These are phyloP conservation scores for Pythium sp. DNA, from an alignment of 352 stramenopile genomes.

Conservation along the genomic window DNA sequence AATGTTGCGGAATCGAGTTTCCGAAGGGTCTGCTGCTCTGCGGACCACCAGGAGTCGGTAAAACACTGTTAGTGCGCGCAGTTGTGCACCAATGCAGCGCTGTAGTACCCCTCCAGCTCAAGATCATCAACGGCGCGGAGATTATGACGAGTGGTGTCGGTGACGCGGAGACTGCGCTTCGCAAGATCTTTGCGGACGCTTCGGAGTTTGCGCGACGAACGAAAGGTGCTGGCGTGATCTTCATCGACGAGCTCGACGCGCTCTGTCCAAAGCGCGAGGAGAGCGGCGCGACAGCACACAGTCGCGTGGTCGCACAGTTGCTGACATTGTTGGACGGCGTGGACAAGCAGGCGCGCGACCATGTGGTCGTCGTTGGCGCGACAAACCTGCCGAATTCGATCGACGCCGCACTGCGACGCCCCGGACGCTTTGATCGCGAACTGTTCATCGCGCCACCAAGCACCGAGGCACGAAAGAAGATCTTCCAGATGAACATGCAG, in stretches of 20 bases:
- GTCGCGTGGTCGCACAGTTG: constrained; percentile 91
- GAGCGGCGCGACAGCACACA: constrained; percentile 45
- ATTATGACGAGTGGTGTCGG: constrained; percentile 73
- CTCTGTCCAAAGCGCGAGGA: constrained; percentile 92
- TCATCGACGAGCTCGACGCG: constrained; percentile 96
- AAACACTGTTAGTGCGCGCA: constrained; percentile 77
- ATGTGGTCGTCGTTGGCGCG: constrained; percentile 93
- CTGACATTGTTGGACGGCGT: constrained; percentile 94
- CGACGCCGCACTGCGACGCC: constrained; percentile 66
- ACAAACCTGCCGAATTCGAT: constrained; percentile 95
- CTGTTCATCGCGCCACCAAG: constrained; percentile 60
- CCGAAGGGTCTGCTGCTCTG: constrained; percentile 72
- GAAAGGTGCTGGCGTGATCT: constrained; percentile 72
- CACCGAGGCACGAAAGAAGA: constrained; percentile 37
- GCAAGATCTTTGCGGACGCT: constrained; percentile 51
- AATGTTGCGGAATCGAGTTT: constrained; percentile 45
- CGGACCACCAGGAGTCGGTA: constrained; percentile 75
- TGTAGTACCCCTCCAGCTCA: constrained; percentile 45
- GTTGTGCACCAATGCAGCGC: constrained; percentile 56
- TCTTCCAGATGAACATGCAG: constrained; percentile 61
- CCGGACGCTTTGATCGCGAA: constrained; percentile 81
- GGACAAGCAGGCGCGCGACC: constrained; percentile 57
- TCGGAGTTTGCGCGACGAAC: constrained; percentile 24
- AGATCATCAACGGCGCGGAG: constrained; percentile 79
- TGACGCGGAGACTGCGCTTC: constrained; percentile 65